These are phyloP conservation scores for Blastomyces gilchristii DNA, from an alignment of 2,329 filamentous ascomycete genomes.

Conservation along the genomic window DNA sequence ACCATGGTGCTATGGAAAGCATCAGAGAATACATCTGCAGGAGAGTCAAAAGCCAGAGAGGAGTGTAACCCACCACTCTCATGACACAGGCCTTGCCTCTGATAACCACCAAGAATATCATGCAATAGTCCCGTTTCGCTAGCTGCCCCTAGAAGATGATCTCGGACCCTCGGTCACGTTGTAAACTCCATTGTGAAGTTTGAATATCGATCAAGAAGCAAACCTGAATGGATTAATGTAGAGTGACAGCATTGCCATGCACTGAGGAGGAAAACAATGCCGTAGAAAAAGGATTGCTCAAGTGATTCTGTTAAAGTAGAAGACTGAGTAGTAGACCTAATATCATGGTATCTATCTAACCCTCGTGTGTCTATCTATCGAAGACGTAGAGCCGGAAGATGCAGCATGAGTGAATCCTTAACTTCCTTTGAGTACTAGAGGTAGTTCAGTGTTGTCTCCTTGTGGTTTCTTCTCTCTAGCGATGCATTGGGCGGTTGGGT, in stretches of 20 bases:
- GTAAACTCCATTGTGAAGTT: constrained; percentile 9
- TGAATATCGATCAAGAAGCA: not conserved
- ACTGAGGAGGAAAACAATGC: not conserved
- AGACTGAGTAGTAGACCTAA: too few relatives aligned
- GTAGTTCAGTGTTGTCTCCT: too few relatives aligned
- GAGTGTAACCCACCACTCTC: constrained; percentile 9
- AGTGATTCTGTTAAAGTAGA: too few relatives aligned
- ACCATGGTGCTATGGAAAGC: not conserved
- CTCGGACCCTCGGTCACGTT: constrained; percentile 6
- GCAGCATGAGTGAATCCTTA: too few relatives aligned
- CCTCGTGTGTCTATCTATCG: too few relatives aligned
- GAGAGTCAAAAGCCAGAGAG: not conserved
- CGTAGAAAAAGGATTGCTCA: too few relatives aligned
- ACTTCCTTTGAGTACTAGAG: too few relatives aligned
- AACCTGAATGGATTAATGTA: too few relatives aligned
- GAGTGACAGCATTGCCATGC: not conserved
- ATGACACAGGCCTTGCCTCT: constrained; percentile 11
- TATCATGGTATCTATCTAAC: too few relatives aligned
- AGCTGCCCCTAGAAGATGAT: constrained; percentile 9
- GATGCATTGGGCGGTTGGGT: too few relatives aligned
- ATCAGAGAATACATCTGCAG: not conserved
- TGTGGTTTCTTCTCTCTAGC: too few relatives aligned
- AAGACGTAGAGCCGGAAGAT: too few relatives aligned
- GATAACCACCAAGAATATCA: constrained; percentile 12
- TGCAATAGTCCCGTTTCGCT: constrained; percentile 10